Evolutionary conservation across 2,329 filamentous ascomycete species (phyloP).

Genomic region (Saccharata proteae): DNA sequence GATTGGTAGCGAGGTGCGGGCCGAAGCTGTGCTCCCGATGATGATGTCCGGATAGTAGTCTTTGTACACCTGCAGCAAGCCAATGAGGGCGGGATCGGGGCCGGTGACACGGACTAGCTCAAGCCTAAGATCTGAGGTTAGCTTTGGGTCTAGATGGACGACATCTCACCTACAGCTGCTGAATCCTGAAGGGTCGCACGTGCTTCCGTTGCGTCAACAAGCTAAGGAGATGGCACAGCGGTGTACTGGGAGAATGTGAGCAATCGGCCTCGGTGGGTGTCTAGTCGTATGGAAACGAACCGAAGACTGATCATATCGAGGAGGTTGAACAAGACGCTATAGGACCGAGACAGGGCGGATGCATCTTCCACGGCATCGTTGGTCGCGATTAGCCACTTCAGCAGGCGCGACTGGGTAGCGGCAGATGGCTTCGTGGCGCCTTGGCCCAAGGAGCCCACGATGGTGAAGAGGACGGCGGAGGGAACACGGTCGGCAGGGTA

Average conservation of each 20-base stretch:
- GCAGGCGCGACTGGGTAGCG: conserved; percentile 54
- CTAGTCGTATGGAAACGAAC: conserved; percentile 25
- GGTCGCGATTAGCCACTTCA: conserved; percentile 69
- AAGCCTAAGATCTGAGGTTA: conserved; percentile 21
- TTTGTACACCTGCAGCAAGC: conserved; percentile 71
- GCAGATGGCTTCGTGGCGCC: conserved; percentile 63
- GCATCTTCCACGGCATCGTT: conserved; percentile 58
- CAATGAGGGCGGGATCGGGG: conserved; percentile 62
- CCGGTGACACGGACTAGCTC: conserved; percentile 35
- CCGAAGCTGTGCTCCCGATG: conserved; percentile 50
- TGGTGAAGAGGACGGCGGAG: conserved; percentile 47
- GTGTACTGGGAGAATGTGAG: conserved; percentile 23
- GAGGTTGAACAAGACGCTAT: conserved; percentile 67
- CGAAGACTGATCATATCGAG: conserved; percentile 69
- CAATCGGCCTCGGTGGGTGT: conserved; percentile 5
- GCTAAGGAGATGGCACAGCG: conserved; percentile 65
- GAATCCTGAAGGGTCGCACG: conserved; percentile 73
- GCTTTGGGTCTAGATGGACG: background rate
- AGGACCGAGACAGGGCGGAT: conserved; percentile 53
- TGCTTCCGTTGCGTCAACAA: conserved; percentile 70
- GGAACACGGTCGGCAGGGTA: conserved; percentile 60
- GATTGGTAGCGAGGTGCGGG: conserved; percentile 25
- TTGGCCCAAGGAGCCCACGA: conserved; percentile 65
- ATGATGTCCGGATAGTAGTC: conserved; percentile 88
- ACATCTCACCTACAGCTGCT: conserved; percentile 42